Evolutionary conservation across 2,329 filamentous ascomycete genomes (phyloP), one percentile per base, ranked within the genome.

Genomic region (Thelonectria olida): DNA sequence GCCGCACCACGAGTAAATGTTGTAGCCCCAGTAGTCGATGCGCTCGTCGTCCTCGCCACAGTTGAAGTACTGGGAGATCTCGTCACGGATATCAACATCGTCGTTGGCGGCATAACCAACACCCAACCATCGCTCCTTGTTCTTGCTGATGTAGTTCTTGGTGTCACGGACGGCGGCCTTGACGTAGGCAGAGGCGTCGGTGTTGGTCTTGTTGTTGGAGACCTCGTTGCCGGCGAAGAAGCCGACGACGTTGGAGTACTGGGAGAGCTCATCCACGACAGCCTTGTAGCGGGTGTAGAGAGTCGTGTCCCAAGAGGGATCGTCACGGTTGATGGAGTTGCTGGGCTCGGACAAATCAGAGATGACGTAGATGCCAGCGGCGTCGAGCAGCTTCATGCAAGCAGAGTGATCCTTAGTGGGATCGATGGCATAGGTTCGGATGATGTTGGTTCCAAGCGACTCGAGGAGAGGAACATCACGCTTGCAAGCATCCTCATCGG

Each of bases 181-280:
- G 81, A 99, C 96, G 78, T 91, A 99, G 69, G 95, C 93, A 64
- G 92, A 96, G 51, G 95, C 92, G 63, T 86, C 82, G 51, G 95
- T 98, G 87, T 97, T 97, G 85, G 90, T 94, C 70, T 85, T 84
- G 73, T 89, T 86, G 84, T 97, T 97, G 72, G 93, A 90, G 64
- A 99, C 96, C 82, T 99, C 96, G 81, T 99, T 99, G 76, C 96
- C 96, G 70, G 94, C 95, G 78, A 99, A 98, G 90, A 98, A 99
- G 73, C 96, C 96, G 66, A 99, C 89, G 52, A 92, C 90, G 81
- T 99, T 99, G 79, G 87, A 85, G 85, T 97, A 98, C 76, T 92
- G 84, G 70, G 86, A 84, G 73, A 99, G 83, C 65, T 87, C 84
- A 75, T 98, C 94, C 62, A 99, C 82, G 63, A 99, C 96, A 28